Conservation (phyloP, 257 asterid genomes). For the Jasminum sambac region DNA sequence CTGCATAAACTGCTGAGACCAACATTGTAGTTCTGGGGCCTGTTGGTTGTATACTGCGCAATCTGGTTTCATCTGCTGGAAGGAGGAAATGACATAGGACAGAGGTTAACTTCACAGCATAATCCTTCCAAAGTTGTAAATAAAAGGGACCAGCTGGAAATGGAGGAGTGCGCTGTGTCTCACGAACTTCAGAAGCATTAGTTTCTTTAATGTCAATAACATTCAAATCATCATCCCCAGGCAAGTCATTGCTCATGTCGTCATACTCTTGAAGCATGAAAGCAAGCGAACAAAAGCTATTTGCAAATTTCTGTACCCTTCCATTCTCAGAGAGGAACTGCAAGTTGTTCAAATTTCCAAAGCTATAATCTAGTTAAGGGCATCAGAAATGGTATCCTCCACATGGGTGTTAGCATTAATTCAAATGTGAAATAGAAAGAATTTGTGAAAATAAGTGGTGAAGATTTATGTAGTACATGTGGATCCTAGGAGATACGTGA, state of each 20-base stretch:
- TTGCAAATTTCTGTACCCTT: constrained; percentile 90
- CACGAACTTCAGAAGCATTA: constrained; percentile 35
- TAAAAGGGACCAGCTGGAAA: constrained; percentile 36
- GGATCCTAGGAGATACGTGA: no score
- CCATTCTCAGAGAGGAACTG: constrained; percentile 98
- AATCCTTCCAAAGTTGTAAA: constrained; percentile 62
- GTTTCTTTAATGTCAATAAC: constrained; percentile 38
- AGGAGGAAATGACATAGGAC: constrained; percentile 74
- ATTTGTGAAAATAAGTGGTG: no score
- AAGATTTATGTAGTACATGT: no score
- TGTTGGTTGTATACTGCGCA: constrained; percentile 40
- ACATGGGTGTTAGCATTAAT: no score
- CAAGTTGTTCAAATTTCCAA: constrained; percentile 91
- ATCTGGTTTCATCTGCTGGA: constrained; percentile 53
- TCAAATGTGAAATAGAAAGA: no score
- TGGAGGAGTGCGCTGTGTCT: constrained; percentile 37
- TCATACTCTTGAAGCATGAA: constrained; percentile 82
- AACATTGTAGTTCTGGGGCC: constrained; percentile 51
- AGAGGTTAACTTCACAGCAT: constrained; percentile 71
- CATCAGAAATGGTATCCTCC: constrained; percentile 29
- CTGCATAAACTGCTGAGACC: constrained; percentile 74
- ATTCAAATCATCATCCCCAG: constrained; percentile 33
- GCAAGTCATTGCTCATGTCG: constrained; percentile 30
- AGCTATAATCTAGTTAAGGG: constrained; percentile 72
- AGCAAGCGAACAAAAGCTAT: constrained; percentile 95